Conservation (phyloP, 2,329 filamentous ascomycete genomes). For the Botrytis medusae region DNA sequence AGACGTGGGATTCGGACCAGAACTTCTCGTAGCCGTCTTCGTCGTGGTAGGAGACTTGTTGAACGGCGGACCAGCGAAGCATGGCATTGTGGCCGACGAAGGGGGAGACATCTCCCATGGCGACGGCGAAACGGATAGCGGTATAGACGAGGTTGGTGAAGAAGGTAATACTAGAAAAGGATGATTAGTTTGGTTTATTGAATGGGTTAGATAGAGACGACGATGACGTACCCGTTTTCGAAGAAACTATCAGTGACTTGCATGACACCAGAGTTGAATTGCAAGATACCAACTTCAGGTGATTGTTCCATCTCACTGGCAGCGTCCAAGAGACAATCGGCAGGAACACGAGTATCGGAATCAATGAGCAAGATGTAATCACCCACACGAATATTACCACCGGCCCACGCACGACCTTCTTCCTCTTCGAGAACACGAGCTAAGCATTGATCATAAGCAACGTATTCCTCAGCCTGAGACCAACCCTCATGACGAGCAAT, state of each 20-base stretch:
- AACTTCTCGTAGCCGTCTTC: conserved; percentile 74
- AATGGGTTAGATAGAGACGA: not conserved
- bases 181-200: not conserved
- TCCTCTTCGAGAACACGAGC: conserved; percentile 63
- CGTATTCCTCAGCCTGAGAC: conserved; percentile 67
- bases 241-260: conserved; percentile 74
- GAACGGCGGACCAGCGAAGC: conserved; percentile 72
- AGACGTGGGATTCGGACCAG: conserved; percentile 79
- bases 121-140: conserved; percentile 74
- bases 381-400: conserved; percentile 81
- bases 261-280: conserved; percentile 77
- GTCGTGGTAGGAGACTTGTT: conserved; percentile 69
- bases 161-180: conserved; percentile 54
- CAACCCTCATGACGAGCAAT: conserved; percentile 46
- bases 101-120: conserved; percentile 73
- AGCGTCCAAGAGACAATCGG: conserved; percentile 75
- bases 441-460: conserved; percentile 64
- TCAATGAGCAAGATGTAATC: conserved; percentile 81
- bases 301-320: conserved; percentile 81
- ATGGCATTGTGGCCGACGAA: conserved; percentile 82
- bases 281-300: conserved; percentile 75
- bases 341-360: conserved; percentile 75
- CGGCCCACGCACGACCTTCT: conserved; percentile 72
- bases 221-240: conserved; percentile 51
- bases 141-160: conserved; percentile 75